Conservation (phyloP, 192 early-diverging fungal genomes). For the Oehlia diaphana region DNA sequence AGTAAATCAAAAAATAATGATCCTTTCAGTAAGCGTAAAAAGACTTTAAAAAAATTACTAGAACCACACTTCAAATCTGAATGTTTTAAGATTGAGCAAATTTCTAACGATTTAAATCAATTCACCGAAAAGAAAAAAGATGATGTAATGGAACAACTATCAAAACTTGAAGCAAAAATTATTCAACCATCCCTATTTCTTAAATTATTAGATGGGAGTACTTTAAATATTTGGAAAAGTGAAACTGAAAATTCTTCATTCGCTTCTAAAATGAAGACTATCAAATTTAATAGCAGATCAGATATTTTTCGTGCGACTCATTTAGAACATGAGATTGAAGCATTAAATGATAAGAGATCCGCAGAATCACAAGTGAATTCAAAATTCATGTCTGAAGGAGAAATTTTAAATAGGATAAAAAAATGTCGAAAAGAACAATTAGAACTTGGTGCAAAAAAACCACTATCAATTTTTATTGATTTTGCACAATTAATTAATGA, state of each 20-base stretch:
- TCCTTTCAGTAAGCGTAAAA: background rate
- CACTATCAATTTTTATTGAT: background rate
- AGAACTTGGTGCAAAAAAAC: too few relatives aligned
- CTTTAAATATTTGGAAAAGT: background rate
- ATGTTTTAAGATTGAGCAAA: background rate
- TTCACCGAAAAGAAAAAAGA: background rate
- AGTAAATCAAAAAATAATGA: background rate
- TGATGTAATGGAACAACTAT: background rate
- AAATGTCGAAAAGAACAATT: background rate
- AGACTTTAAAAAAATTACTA: background rate
- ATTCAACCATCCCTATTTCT: background rate
- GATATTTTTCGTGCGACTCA: background rate
- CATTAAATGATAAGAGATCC: background rate
- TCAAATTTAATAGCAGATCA: background rate
- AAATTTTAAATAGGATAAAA: background rate
- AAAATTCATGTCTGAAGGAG: conserved; percentile 1
- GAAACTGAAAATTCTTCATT: too few relatives aligned
- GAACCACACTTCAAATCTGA: background rate
- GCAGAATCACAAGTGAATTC: background rate
- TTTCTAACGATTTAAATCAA: background rate
- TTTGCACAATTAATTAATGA: conserved; percentile 5
- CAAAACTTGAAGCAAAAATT: background rate
- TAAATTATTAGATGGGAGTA: background rate
- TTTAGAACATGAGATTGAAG: background rate
- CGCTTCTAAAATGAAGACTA: background rate